Evolutionary conservation across 345 rosid species (phyloP), one percentile per base, ranked within the genome.

Genomic region (Citrus reticulata): DNA sequence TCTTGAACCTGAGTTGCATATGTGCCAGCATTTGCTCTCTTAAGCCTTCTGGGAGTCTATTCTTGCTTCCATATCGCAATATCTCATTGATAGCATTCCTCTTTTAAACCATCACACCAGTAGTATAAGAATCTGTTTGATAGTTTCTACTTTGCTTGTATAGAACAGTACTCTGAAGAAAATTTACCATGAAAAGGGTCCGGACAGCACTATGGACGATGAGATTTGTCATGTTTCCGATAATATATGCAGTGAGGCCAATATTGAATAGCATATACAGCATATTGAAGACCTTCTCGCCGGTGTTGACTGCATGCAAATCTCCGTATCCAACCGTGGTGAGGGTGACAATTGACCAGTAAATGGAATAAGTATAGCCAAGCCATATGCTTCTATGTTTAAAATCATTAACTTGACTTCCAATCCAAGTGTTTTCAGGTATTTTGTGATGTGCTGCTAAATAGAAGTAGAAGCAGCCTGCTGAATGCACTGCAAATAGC

Each of bases 261-360:
- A 93, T 93, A 85, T 95, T 95, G 89, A 90, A 92, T 34, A 93
- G 87, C 99, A 95, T 93, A 80, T 95, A 93, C 42, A 88, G 25
- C 90, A 90, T 88, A 75, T 90, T 93, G 75, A 93, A 95, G n/a
- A 87, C 27, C 85, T 95, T 87, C 87, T 93, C 98, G 64, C 80
- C 87, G 0, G 85, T 82, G 63, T 95, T 93, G 5, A 92, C 84
- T 0, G 98, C 93, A 65, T 89, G 93, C 74, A 95, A 71, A 79
- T 95, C 99, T 20, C 99, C 99, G 39, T 95, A 95, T 66, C 99
- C 98, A 4, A 93, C 98, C 0, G 97, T 92, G 39, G 96, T 89
- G 79, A 95, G 95, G 64, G 99, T 95, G 79, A 91, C 97, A 40
- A 91, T 89, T 17, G 99, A 92, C 98, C 98, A 95, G 82, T 95